phyloP scores from a whole-genome alignment of 2,329 filamentous ascomycete species.

The Cercospora sp. region DNA sequence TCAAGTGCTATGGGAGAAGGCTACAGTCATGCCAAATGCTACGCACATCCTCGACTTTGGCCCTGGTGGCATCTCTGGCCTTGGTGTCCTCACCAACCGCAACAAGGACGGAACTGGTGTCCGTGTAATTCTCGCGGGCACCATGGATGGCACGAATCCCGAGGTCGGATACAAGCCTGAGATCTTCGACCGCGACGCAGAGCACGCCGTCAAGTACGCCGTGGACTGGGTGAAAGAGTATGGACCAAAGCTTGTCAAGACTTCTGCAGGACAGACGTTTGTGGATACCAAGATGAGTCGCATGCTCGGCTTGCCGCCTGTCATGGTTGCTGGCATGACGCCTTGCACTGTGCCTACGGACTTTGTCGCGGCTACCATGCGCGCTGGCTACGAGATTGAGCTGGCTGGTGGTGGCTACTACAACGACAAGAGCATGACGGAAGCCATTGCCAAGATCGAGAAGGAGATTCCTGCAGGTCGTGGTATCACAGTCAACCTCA shows the following conservation, averaged over 20 bases:
- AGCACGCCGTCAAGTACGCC: conserved; percentile 91
- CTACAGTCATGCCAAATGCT: conserved; percentile 84
- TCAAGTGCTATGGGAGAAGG: conserved; percentile 92
- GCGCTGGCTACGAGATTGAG: conserved; percentile 92
- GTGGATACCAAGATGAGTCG: conserved; percentile 97
- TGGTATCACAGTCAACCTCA: conserved; percentile 85
- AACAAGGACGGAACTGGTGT: conserved; percentile 99
- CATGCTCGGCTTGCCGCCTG: conserved; percentile 77
- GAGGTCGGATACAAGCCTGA: conserved; percentile 98
- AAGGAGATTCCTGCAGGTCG: conserved; percentile 78
- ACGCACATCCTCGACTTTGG: conserved; percentile 97
- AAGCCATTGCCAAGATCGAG: conserved; percentile 81
- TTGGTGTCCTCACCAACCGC: conserved; percentile 93
- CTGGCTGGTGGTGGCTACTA: conserved; percentile 89
- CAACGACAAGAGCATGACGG: conserved; percentile 77
- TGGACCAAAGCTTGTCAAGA: conserved; percentile 88
- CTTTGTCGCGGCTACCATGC: conserved; percentile 90
- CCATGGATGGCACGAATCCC: conserved; percentile 83
- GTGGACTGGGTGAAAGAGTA: conserved; percentile 98
- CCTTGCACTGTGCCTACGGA: conserved; percentile 87
- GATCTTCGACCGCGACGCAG: conserved; percentile 92
- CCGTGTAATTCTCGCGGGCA: conserved; percentile 88
- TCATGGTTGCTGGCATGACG: conserved; percentile 94
- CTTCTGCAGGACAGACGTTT: conserved; percentile 82
- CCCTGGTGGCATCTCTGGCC: conserved; percentile 91